Evolutionary conservation across 805 yeast species (phyloP).

Genomic region (Candida maris): DNA sequence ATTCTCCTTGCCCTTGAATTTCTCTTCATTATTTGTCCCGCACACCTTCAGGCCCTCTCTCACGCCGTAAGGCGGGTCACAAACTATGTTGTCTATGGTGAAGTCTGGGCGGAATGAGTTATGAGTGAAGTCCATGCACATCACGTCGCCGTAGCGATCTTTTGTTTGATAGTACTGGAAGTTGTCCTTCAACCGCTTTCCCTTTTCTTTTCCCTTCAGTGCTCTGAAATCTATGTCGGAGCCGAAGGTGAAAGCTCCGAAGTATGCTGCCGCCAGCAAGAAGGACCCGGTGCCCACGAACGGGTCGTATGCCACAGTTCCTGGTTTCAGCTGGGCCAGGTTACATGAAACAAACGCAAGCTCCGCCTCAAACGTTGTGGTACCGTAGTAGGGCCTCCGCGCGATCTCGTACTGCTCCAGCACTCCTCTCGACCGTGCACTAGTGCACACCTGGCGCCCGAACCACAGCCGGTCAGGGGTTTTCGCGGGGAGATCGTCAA

Average conservation of each 20-base stretch:
- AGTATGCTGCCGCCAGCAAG: slow-evolving; percentile 79
- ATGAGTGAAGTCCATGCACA: slow-evolving; percentile 94
- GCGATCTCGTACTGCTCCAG: slow-evolving; percentile 79
- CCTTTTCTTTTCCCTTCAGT: slow-evolving; percentile 61
- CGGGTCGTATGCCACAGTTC: slow-evolving; percentile 81
- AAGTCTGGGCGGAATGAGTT: slow-evolving; percentile 67
- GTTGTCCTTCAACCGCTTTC: slow-evolving; percentile 46
- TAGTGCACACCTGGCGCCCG: slow-evolving; percentile 64
- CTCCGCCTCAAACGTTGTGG: slow-evolving; percentile 96
- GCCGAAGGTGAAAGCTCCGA: slow-evolving; percentile 77
- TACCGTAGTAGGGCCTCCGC: slow-evolving; percentile 84
- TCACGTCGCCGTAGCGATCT: slow-evolving; percentile 60
- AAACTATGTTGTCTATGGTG: slow-evolving; percentile 72
- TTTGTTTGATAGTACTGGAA: slow-evolving; percentile 69
- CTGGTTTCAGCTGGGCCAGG: slow-evolving; percentile 67
- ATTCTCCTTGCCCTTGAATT: slow-evolving; percentile 68
- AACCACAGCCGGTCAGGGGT: slow-evolving; percentile 61
- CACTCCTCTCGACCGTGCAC: slow-evolving; percentile 57
- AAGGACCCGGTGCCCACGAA: slow-evolving; percentile 97
- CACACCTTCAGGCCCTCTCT: slow-evolving; percentile 92
- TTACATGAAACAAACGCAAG: slow-evolving; percentile 83
- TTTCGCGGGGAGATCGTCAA: slow-evolving; percentile 35
- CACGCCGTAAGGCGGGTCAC: slow-evolving; percentile 98
- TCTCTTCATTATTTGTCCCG: slow-evolving; percentile 64
- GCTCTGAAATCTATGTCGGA: slow-evolving; percentile 87